Evolutionary conservation across 2,329 filamentous ascomycete genomes (phyloP).

Genomic region (Trichoderma sp.): DNA sequence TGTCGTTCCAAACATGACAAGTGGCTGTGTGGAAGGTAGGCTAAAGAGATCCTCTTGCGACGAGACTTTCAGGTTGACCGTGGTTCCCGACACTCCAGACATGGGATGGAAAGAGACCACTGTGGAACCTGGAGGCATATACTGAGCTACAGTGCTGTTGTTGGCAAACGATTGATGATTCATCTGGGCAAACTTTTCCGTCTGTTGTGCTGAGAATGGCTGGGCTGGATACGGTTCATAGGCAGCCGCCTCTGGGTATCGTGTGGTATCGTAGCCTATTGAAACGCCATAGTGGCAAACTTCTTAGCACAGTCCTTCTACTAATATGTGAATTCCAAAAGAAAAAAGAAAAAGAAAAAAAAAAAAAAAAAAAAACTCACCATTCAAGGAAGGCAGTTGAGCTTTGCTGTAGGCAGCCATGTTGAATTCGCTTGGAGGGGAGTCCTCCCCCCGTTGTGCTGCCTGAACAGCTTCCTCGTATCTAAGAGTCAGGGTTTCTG

Average conservation of each 20-base stretch:
- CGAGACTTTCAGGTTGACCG: slow-evolving; percentile 69
- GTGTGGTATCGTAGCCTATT: slow-evolving; percentile 57
- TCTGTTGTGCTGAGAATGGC: slow-evolving; percentile 44
- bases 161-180: slow-evolving; percentile 56
- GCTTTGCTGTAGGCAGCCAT: slow-evolving; percentile 68
- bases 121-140: slow-evolving; percentile 55
- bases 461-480: slow-evolving; percentile 55
- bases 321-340: not conserved
- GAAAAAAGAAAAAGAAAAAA: not conserved
- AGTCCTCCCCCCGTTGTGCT: slow-evolving; percentile 56
- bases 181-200: slow-evolving; percentile 51
- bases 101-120: slow-evolving; percentile 69
- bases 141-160: slow-evolving; percentile 63
- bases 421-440: slow-evolving; percentile 42
- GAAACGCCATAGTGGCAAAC: not conserved
- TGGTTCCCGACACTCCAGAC: slow-evolving; percentile 65
- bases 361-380: too few relatives aligned
- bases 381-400: slow-evolving; percentile 72
- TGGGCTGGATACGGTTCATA: slow-evolving; percentile 53
- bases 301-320: not conserved
- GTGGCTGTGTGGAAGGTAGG: slow-evolving; percentile 57
- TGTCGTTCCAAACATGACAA: slow-evolving; percentile 73
- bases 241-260: slow-evolving; percentile 53
- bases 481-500: slow-evolving; percentile 53
- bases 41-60: slow-evolving; percentile 68